Conservation (phyloP, 306 rosid genomes). For the Cicer judaicum region DNA sequence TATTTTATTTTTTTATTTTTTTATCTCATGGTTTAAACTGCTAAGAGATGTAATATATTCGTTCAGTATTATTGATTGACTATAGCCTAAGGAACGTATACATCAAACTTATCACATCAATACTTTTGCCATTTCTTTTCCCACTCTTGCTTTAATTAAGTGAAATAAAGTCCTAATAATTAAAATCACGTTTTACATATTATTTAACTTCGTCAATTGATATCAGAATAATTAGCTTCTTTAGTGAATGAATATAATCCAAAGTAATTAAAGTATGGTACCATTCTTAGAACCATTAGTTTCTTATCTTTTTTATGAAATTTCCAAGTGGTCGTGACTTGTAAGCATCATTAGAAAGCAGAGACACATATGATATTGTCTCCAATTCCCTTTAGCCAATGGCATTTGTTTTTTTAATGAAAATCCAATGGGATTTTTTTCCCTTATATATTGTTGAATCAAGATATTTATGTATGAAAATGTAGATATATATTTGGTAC, state of each 20-base stretch:
- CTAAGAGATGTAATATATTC: constrained; percentile 30
- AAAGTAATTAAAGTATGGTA: constrained; percentile 2
- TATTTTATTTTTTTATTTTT: not conserved
- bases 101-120: constrained; percentile 25
- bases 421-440: too few relatives aligned
- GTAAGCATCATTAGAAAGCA: constrained; percentile 45
- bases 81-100: constrained; percentile 27
- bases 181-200: constrained; percentile 28
- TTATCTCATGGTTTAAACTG: not conserved
- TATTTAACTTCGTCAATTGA: constrained; percentile 12
- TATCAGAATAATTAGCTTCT: constrained; percentile 43
- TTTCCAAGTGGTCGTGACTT: constrained; percentile 34
- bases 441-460: too few relatives aligned
- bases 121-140: constrained; percentile 13
- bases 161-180: constrained; percentile 17
- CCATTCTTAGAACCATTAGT: constrained; percentile 25
- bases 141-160: not conserved
- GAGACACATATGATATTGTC: constrained; percentile 39
- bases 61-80: constrained; percentile 25
- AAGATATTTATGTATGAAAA: too few relatives aligned
- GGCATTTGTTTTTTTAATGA: constrained; percentile 48
- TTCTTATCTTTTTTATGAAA: constrained; percentile 27
- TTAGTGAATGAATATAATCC: constrained; percentile 30
- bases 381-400: constrained; percentile 19
- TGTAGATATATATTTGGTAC: too few relatives aligned